These are phyloP conservation scores for Saccharomycopsis hybrid DNA, from an alignment of 1,139 yeast species.

Conservation along the genomic window DNA sequence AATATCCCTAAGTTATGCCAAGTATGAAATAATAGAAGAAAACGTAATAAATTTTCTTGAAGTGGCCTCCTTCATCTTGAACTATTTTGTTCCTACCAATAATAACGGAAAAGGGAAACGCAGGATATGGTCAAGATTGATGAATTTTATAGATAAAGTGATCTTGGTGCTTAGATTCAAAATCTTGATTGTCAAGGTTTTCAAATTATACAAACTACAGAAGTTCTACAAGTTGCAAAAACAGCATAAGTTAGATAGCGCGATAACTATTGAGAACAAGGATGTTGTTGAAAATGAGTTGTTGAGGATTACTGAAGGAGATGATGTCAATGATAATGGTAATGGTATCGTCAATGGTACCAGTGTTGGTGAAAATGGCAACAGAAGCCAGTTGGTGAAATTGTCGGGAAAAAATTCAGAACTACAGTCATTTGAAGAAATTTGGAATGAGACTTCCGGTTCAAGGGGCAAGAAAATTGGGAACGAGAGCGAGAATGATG, in stretches of 20 bases:
- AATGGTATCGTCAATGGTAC: no score
- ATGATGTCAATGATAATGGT: no score
- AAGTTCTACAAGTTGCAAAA: not conserved
- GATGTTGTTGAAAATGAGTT: no score
- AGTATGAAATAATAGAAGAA: conserved; percentile 15
- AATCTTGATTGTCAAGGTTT: conserved; percentile 8
- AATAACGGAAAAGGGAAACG: not conserved
- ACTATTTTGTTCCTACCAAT: conserved; percentile 11
- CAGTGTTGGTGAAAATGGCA: no score
- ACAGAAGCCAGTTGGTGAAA: no score
- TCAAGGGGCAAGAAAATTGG: not conserved
- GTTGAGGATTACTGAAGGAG: no score
- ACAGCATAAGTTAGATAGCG: not conserved
- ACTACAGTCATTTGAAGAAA: no score
- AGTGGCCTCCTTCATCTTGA: conserved; percentile 13
- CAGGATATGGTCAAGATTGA: conserved; percentile 1
- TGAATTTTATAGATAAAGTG: conserved; percentile 10
- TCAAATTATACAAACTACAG: conserved; percentile 7
- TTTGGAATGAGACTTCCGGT: not conserved
- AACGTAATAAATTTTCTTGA: conserved; percentile 17
- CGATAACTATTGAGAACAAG: no score
- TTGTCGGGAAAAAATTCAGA: no score
- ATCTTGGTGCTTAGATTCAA: conserved; percentile 14
- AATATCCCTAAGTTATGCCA: conserved; percentile 2
- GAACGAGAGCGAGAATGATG: not conserved